A percentile compares a stretch with the other conserved stretches of the same genome.
Evolutionary conservation across 768 basidiomycete genomes (phyloP).

Genomic region (Lentinula edodes): DNA sequence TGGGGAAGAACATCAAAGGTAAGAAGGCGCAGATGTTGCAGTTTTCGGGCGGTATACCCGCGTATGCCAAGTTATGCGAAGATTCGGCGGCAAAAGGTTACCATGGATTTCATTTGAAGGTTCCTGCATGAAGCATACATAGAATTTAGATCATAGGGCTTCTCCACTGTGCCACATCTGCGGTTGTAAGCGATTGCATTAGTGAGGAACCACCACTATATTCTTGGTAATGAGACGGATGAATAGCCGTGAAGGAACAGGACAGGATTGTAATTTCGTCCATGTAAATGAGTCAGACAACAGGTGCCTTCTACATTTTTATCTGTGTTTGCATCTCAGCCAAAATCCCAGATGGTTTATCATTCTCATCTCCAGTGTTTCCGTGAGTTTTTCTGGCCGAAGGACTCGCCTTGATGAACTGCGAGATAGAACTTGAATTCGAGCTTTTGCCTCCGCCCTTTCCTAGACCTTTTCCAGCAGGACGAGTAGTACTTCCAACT

Average conservation of each 20-base stretch:
- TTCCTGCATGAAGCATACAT: too few relatives aligned
- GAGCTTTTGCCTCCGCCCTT: background rate
- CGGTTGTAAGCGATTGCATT: too few relatives aligned
- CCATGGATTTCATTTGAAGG: background rate
- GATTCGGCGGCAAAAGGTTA: background rate
- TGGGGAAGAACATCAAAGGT: slow-evolving; percentile 8
- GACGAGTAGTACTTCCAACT: slow-evolving; percentile 11
- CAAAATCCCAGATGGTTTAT: background rate
- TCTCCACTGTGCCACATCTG: too few relatives aligned
- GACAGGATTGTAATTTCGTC: too few relatives aligned
- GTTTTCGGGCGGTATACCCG: background rate
- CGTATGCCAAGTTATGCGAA: background rate
- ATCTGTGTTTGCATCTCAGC: too few relatives aligned
- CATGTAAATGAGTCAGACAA: too few relatives aligned
- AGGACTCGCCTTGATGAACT: background rate
- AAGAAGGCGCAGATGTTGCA: background rate
- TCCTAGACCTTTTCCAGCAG: background rate
- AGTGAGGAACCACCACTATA: too few relatives aligned
- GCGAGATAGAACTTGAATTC: background rate
- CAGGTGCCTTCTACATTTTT: too few relatives aligned
- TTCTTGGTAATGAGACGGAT: too few relatives aligned
- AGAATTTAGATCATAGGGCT: too few relatives aligned
- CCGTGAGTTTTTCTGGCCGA: background rate
- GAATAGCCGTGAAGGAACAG: too few relatives aligned
- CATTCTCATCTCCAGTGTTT: background rate